Conservation (phyloP, 441 rosid species). For the Aquilaria agallochum region DNA sequence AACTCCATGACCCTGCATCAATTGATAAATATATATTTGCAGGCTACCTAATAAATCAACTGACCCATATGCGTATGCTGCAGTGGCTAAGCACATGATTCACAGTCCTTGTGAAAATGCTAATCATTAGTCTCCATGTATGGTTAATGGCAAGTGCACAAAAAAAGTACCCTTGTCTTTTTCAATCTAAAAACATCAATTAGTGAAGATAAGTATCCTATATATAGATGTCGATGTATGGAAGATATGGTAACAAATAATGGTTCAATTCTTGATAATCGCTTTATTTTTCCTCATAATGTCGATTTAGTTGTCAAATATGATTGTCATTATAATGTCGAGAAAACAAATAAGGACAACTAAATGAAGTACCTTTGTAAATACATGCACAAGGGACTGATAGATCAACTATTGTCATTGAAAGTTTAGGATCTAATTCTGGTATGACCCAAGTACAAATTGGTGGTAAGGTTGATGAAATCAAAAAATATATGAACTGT, state of each 20-base stretch:
- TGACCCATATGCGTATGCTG: background rate
- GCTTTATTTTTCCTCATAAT: background rate
- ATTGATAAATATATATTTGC: no score
- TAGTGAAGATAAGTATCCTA: background rate
- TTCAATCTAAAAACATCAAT: background rate
- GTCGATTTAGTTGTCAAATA: background rate
- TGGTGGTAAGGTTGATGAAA: background rate
- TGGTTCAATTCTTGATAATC: background rate
- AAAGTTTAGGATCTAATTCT: background rate
- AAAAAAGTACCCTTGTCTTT: background rate
- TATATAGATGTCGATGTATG: background rate
- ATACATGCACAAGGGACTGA: background rate
- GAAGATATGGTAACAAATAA: background rate
- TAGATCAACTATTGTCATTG: background rate
- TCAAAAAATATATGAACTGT: background rate
- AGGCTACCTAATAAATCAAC: no score
- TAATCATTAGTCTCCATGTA: background rate
- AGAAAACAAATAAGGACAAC: background rate
- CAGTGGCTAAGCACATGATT: background rate
- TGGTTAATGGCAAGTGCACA: background rate
- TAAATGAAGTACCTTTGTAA: no score
- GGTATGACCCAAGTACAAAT: no score
- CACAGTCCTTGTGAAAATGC: background rate
- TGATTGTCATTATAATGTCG: background rate
- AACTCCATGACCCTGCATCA: no score